A percentile compares a stretch with the other conserved stretches of the same genome.
These are phyloP conservation scores for Sophora flavescens DNA, from an alignment of 306 rosid genomes.

Conservation along the genomic window DNA sequence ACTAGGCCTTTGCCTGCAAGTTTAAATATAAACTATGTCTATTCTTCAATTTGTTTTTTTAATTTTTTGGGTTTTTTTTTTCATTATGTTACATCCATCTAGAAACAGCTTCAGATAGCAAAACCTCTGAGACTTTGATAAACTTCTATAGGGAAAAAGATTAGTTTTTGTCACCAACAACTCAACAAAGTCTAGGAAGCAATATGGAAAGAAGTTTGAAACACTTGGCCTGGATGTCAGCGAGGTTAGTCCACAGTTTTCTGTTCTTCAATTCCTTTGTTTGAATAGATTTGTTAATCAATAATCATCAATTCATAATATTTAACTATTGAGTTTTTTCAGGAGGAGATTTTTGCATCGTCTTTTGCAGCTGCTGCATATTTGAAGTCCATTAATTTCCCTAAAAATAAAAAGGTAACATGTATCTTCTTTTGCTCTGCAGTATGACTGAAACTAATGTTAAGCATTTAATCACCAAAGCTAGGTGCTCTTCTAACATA, in stretches of 20 bases:
- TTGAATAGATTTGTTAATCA: constrained; percentile 24
- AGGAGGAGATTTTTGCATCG: constrained; percentile 99
- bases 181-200: constrained; percentile 99
- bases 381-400: constrained; percentile 88
- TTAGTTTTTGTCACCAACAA: constrained; percentile 97
- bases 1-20: constrained; percentile 36
- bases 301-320: neutral
- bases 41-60: neutral
- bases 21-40: constrained; percentile 20
- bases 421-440: neutral
- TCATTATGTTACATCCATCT: neutral
- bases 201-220: constrained; percentile 97
- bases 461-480: neutral
- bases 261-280: constrained; percentile 28
- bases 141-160: constrained; percentile 78
- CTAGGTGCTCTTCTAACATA: constrained; percentile 21
- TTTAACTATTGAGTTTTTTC: constrained; percentile 43
- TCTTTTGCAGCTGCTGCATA: constrained; percentile 99
- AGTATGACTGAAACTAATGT: constrained; percentile 23
- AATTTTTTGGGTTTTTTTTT: neutral
- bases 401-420: constrained; percentile 89
- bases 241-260: constrained; percentile 66
- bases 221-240: constrained; percentile 86
- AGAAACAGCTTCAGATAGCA: neutral
- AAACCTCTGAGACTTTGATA: constrained; percentile 23